Evolutionary conservation across 2,329 filamentous ascomycete genomes (phyloP).

Genomic region (Fusarium proliferatum): DNA sequence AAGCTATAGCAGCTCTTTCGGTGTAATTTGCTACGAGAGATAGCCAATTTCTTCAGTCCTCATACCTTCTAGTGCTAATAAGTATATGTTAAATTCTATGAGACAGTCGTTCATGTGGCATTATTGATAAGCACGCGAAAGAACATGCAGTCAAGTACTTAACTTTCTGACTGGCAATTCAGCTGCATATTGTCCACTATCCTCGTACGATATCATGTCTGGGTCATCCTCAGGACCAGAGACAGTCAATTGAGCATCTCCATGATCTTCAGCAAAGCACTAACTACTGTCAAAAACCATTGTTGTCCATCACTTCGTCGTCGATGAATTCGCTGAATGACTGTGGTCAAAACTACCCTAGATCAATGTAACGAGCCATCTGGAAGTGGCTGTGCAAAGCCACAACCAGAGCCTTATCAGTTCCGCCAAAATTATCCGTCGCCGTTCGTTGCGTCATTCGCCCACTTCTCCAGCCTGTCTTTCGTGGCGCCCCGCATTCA

Average conservation of each 20-base stretch:
- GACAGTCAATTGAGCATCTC: rapidly evolving
- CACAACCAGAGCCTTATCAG: background rate
- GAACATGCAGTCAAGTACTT: background rate
- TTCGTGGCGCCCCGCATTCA: conserved; percentile 33
- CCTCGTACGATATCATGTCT: too few species aligned
- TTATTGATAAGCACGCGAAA: rapidly evolving
- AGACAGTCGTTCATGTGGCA: rapidly evolving
- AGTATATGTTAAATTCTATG: rapidly evolving
- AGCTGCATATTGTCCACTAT: too few species aligned
- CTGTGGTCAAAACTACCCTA: background rate
- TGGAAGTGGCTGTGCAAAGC: conserved; percentile 24
- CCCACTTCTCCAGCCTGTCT: conserved; percentile 29
- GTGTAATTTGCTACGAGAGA: background rate
- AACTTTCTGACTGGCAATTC: rapidly evolving
- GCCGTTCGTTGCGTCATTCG: conserved; percentile 38
- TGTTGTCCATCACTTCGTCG: background rate
- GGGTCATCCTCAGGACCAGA: rapidly evolving
- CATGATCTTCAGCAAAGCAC: rapidly evolving
- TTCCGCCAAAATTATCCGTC: conserved; percentile 24
- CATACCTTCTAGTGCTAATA: rapidly evolving
- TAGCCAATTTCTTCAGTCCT: rapidly evolving
- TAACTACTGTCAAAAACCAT: too few species aligned
- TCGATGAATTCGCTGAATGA: background rate
- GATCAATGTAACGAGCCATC: background rate
- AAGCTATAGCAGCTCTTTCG: background rate